phyloP scores from a whole-genome alignment of 345 rosid species.

The Eutrema heterophyllum region DNA sequence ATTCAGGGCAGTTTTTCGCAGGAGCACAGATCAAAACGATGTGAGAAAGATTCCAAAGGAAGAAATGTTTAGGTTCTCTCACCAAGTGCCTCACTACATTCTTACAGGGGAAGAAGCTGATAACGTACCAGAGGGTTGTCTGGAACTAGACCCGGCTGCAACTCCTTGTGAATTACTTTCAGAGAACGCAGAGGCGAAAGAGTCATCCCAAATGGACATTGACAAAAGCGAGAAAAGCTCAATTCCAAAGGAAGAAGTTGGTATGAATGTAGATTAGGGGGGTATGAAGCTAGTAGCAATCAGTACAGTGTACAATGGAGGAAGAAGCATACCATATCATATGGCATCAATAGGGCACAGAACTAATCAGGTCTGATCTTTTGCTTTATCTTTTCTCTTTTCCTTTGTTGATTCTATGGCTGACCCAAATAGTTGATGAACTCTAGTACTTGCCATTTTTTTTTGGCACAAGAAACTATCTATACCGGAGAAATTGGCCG shows the following conservation, averaged over 20 bases:
- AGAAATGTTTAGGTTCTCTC: constrained; percentile 94
- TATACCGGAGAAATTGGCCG: background rate
- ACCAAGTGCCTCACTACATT: constrained; percentile 72
- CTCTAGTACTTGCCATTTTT: constrained; percentile 3
- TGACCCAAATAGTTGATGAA: constrained; percentile 18
- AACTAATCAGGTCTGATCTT: constrained; percentile 28
- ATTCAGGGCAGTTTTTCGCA: constrained; percentile 59
- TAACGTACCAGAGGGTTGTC: constrained; percentile 55
- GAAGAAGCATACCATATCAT: constrained; percentile 19
- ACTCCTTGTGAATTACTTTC: constrained; percentile 57
- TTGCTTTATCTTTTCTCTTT: background rate
- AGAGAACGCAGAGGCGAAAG: constrained; percentile 13
- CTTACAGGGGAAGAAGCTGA: constrained; percentile 78
- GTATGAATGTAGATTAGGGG: constrained; percentile 13
- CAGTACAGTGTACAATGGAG: constrained; percentile 26
- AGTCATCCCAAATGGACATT: background rate
- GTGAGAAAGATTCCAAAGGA: constrained; percentile 48
- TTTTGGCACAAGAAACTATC: constrained; percentile 15
- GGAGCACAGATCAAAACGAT: constrained; percentile 39
- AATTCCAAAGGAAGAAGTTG: background rate
- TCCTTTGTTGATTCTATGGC: background rate
- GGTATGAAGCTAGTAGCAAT: constrained; percentile 3
- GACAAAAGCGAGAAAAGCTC: constrained; percentile 5
- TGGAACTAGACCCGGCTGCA: constrained; percentile 96
- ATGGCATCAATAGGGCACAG: constrained; percentile 20